Evolutionary conservation across 306 rosid species (phyloP).

Genomic region (Trifolium subterraneum): DNA sequence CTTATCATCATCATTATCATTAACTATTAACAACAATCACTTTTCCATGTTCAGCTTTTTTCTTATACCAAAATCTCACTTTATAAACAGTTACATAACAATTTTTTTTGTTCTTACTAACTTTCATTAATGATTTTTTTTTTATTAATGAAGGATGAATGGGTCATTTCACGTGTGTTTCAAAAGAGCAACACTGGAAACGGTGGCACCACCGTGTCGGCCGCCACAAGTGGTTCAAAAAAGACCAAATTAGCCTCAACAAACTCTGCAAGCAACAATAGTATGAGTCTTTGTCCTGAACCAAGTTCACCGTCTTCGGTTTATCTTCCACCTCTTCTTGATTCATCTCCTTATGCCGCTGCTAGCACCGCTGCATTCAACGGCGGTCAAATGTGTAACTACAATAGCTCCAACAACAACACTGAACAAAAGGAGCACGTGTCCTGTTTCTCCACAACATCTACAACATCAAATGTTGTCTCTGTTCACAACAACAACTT

Average conservation of each 20-base stretch:
- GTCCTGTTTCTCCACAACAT: conserved; percentile 99
- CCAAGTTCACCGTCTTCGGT: conserved; percentile 86
- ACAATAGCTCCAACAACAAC: conserved; percentile 53
- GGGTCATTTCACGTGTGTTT: conserved; percentile 96
- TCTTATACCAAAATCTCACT: neutral
- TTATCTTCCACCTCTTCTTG: conserved; percentile 87
- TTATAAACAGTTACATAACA: neutral
- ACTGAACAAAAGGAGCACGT: conserved; percentile 84
- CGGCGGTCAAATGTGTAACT: conserved; percentile 65
- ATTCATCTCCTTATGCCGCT: conserved; percentile 63
- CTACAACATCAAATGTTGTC: conserved; percentile 47
- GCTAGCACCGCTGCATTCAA: conserved; percentile 24
- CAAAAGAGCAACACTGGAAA: conserved; percentile 58
- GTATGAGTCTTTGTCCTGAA: conserved; percentile 51
- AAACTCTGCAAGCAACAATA: conserved; percentile 25
- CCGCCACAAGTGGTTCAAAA: conserved; percentile 52
- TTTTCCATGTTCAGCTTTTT: conserved; percentile 10
- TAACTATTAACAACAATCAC: neutral
- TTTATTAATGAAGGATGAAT: conserved; percentile 68
- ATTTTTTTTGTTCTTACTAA: neutral
- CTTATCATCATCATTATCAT: neutral
- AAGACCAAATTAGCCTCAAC: conserved; percentile 49
- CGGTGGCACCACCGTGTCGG: conserved; percentile 38
- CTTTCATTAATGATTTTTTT: neutral
- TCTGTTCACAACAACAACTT: conserved; percentile 17